Evolutionary conservation across 2,329 filamentous ascomycete genomes (phyloP).

Genomic region (Tolypocladium amazonense): DNA sequence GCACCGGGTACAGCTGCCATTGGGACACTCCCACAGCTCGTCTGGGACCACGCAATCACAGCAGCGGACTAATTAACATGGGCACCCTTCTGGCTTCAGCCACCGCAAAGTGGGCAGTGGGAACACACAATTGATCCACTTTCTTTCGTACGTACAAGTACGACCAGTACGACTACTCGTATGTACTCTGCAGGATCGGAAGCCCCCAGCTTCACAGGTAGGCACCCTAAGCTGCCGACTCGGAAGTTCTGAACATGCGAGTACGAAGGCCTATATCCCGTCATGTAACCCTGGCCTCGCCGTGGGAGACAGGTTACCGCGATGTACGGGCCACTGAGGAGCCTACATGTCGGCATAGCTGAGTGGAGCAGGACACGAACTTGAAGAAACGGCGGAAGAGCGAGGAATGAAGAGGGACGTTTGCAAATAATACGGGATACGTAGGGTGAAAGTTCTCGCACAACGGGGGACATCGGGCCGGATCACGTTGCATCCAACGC

Average conservation of each 20-base stretch:
- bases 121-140: not conserved
- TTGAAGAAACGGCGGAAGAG: too few relatives aligned
- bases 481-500: not conserved
- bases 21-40: not conserved
- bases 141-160: not conserved
- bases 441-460: not conserved
- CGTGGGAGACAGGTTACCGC: too few relatives aligned
- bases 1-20: not conserved
- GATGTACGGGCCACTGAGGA: too few relatives aligned
- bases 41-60: not conserved
- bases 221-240: not conserved
- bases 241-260: too few relatives aligned
- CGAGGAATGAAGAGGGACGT: not conserved
- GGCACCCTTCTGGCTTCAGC: not conserved
- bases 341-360: too few relatives aligned
- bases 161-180: too few relatives aligned
- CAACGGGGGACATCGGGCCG: not conserved
- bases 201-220: not conserved
- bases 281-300: too few relatives aligned
- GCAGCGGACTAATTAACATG: not conserved
- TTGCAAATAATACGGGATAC: not conserved
- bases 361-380: too few relatives aligned
- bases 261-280: too few relatives aligned
- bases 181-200: not conserved
- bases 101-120: not conserved